phyloP scores from a whole-genome alignment of 2,329 filamentous ascomycete species.

The Cercospora sesami region DNA sequence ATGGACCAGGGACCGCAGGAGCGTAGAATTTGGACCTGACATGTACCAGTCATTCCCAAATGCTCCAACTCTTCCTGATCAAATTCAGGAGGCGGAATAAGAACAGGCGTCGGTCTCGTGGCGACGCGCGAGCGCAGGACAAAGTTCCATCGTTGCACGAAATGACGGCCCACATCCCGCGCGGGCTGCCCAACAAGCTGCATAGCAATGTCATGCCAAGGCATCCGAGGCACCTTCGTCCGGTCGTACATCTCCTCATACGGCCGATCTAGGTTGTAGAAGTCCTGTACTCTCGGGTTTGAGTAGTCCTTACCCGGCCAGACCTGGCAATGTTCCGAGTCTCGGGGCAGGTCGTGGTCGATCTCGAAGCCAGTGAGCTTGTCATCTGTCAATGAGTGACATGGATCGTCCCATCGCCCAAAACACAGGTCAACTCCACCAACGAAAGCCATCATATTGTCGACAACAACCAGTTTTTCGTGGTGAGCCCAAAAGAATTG shows the following conservation, averaged over 20 bases:
- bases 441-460: constrained; percentile 93
- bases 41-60: constrained; percentile 87
- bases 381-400: constrained; percentile 87
- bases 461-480: constrained; percentile 95
- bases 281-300: constrained; percentile 92
- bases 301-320: constrained; percentile 99
- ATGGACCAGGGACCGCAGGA: constrained; percentile 91
- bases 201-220: constrained; percentile 98
- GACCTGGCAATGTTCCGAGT: constrained; percentile 90
- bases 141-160: constrained; percentile 98
- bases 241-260: constrained; percentile 99
- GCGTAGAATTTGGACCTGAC: constrained; percentile 91
- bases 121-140: constrained; percentile 89
- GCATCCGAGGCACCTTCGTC: constrained; percentile 85
- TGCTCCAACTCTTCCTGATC: constrained; percentile 80
- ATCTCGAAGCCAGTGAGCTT: constrained; percentile 92
- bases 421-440: constrained; percentile 97
- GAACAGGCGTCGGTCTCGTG: constrained; percentile 86
- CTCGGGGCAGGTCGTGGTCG: constrained; percentile 69
- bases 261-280: constrained; percentile 86
- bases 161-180: constrained; percentile 89
- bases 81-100: constrained; percentile 91
- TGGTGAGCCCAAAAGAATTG: constrained; percentile 99
- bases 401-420: constrained; percentile 93
- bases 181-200: constrained; percentile 95